These are phyloP conservation scores for Talinum fruticosum DNA, from an alignment of 148 eudicot genomes.

Conservation along the genomic window DNA sequence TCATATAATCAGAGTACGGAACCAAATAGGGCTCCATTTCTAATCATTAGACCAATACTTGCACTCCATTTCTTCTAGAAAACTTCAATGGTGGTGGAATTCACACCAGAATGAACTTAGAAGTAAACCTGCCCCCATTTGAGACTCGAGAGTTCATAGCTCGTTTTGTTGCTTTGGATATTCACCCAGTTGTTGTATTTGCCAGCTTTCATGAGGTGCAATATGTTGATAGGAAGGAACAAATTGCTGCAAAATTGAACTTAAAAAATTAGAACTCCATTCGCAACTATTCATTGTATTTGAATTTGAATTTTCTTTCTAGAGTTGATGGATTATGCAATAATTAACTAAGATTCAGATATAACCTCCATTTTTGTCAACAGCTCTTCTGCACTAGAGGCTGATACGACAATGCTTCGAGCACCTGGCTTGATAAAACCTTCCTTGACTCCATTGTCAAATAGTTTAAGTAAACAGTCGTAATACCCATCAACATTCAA, in stretches of 20 bases:
- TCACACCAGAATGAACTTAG: slow-evolving; percentile 30
- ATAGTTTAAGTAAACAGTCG: slow-evolving; percentile 68
- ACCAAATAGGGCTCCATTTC: slow-evolving; percentile 2
- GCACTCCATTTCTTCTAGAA: slow-evolving; percentile 10
- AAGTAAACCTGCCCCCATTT: slow-evolving; percentile 27
- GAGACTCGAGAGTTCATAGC: slow-evolving; percentile 25
- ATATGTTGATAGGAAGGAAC: slow-evolving; percentile 59
- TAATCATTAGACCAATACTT: no score
- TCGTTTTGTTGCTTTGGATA: slow-evolving; percentile 50
- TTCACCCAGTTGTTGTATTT: slow-evolving; percentile 65
- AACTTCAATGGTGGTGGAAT: slow-evolving; percentile 27
- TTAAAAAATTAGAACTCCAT: neutral
- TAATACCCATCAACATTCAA: slow-evolving; percentile 95
- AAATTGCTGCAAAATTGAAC: slow-evolving; percentile 51
- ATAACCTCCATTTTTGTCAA: slow-evolving; percentile 72
- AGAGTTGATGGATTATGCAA: neutral
- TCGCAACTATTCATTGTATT: neutral
- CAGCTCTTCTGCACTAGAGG: slow-evolving; percentile 78
- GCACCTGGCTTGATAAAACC: slow-evolving; percentile 89
- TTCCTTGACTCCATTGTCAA: slow-evolving; percentile 95
- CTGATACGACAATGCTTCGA: slow-evolving; percentile 67
- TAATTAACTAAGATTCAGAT: neutral
- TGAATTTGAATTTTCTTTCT: neutral
- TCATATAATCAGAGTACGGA: slow-evolving; percentile 16
- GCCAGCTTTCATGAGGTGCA: slow-evolving; percentile 91